Percentiles rank a stretch among this genome's conserved stretches.
phyloP scores from a whole-genome alignment of 768 basidiomycete genomes.

The Leucocoprinus birnbaumii region DNA sequence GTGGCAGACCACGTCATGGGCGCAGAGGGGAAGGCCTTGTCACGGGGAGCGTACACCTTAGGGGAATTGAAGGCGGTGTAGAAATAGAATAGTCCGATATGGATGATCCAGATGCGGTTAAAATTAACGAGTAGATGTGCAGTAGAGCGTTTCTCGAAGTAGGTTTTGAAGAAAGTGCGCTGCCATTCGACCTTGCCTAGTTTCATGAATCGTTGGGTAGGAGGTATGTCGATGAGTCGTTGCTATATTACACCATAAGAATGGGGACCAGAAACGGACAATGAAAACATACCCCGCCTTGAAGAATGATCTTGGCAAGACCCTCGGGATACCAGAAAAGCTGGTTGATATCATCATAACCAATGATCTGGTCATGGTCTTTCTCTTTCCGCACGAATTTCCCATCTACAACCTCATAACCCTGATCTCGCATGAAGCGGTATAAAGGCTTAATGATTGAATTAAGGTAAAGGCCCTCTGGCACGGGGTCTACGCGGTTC shows the following conservation, averaged over 20 bases:
- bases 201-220: slow-evolving; percentile 91
- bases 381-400: slow-evolving; percentile 93
- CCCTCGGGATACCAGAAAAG: slow-evolving; percentile 99
- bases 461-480: slow-evolving; percentile 91
- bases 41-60: slow-evolving; percentile 76
- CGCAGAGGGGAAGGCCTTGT: slow-evolving; percentile 65
- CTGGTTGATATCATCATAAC: slow-evolving; percentile 99
- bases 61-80: slow-evolving; percentile 98
- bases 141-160: slow-evolving; percentile 91
- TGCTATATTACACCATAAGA: slow-evolving; percentile 43
- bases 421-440: slow-evolving; percentile 94
- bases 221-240: slow-evolving; percentile 87
- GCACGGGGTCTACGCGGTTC: slow-evolving; percentile 87
- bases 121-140: slow-evolving; percentile 97
- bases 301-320: slow-evolving; percentile 85
- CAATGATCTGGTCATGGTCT: slow-evolving; percentile 94
- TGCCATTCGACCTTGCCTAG: slow-evolving; percentile 93
- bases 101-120: slow-evolving; percentile 98
- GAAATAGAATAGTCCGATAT: slow-evolving; percentile 92
- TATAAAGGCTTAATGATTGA: slow-evolving; percentile 94
- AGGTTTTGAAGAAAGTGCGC: slow-evolving; percentile 97
- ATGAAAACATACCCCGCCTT: slow-evolving; percentile 65
- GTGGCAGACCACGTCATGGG: slow-evolving; percentile 95
- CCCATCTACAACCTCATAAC: slow-evolving; percentile 92
- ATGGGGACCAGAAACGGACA: slow-evolving; percentile 1